phyloP scores from a whole-genome alignment of 164 flowering plant species.

The Amborella trichopoda region DNA sequence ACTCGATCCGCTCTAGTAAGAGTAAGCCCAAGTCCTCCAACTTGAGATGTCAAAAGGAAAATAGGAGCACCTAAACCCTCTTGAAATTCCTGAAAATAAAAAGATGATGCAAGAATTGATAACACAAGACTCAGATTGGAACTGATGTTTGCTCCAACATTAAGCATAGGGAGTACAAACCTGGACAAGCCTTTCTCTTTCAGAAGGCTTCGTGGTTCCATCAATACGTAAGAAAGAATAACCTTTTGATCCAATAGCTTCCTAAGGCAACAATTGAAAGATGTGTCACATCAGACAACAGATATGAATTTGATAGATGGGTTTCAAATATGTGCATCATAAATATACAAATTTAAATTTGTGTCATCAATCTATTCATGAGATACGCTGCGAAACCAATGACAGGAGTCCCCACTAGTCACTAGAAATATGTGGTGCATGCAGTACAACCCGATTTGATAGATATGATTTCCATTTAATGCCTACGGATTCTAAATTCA shows the following conservation, averaged over 20 bases:
- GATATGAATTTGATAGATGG: no score
- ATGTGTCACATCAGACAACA: not conserved
- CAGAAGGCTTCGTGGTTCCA: slow-evolving; percentile 84
- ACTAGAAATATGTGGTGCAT: no score
- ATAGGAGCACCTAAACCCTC: slow-evolving; percentile 77
- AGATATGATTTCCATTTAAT: no score
- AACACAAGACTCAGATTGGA: not conserved
- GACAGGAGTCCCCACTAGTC: no score
- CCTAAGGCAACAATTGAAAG: slow-evolving; percentile 24
- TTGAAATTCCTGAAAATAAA: slow-evolving; percentile 69
- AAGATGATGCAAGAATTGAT: not conserved
- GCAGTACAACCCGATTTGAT: no score
- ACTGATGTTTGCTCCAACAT: not conserved
- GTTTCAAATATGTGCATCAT: no score
- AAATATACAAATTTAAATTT: no score
- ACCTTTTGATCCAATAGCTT: slow-evolving; percentile 40
- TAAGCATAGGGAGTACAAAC: slow-evolving; percentile 27
- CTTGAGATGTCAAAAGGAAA: slow-evolving; percentile 94
- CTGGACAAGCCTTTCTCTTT: slow-evolving; percentile 66
- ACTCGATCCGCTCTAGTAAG: slow-evolving; percentile 98
- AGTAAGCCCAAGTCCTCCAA: slow-evolving; percentile 97
- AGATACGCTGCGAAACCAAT: no score
- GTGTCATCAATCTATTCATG: no score
- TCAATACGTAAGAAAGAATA: slow-evolving; percentile 71
- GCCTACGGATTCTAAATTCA: no score